phyloP scores from a whole-genome alignment of 2,329 filamentous ascomycete genomes.

The Penicillium sclerotigenum region DNA sequence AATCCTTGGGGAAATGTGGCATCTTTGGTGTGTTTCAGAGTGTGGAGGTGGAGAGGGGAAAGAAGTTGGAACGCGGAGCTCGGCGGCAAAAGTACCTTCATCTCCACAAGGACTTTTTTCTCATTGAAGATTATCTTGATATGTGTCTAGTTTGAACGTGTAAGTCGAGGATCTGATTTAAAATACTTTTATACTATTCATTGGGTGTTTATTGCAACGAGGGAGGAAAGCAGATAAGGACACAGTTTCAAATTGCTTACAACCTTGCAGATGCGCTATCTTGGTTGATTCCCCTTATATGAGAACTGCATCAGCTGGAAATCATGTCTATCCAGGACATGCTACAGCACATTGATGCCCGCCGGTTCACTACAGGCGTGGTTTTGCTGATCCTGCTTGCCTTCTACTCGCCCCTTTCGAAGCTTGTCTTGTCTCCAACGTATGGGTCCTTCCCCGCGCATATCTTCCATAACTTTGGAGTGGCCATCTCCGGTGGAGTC shows the following conservation, averaged over 20 bases:
- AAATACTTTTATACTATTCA: not conserved
- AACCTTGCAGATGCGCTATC: conserved; percentile 4
- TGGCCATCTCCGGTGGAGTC: conserved; percentile 64
- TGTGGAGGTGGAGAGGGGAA: conserved; percentile 10
- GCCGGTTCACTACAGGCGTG: conserved; percentile 27
- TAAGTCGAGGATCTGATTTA: conserved; percentile 11
- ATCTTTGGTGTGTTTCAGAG: conserved; percentile 24
- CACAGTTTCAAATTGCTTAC: conserved; percentile 9
- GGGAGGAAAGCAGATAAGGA: not conserved
- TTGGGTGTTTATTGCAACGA: not conserved
- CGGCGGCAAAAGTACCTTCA: conserved; percentile 27
- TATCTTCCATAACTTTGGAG: conserved; percentile 65
- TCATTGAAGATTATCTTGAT: conserved; percentile 11
- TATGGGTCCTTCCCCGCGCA: conserved; percentile 80
- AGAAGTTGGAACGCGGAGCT: conserved; percentile 26
- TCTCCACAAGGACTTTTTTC: conserved; percentile 15
- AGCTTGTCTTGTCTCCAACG: conserved; percentile 76
- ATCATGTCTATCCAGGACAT: conserved; percentile 29
- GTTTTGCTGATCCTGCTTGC: conserved; percentile 40
- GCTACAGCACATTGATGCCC: conserved; percentile 26
- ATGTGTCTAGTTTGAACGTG: conserved; percentile 16
- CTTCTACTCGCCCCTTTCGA: conserved; percentile 45
- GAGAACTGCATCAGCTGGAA: conserved; percentile 12
- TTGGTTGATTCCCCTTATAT: conserved; percentile 6
- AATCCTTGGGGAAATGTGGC: conserved; percentile 39